A percentile compares a stretch with the other conserved stretches of the same genome.
These are phyloP conservation scores for Aspergillus mulundensis DNA, from an alignment of 495 filamentous ascomycete species.

Conservation along the genomic window DNA sequence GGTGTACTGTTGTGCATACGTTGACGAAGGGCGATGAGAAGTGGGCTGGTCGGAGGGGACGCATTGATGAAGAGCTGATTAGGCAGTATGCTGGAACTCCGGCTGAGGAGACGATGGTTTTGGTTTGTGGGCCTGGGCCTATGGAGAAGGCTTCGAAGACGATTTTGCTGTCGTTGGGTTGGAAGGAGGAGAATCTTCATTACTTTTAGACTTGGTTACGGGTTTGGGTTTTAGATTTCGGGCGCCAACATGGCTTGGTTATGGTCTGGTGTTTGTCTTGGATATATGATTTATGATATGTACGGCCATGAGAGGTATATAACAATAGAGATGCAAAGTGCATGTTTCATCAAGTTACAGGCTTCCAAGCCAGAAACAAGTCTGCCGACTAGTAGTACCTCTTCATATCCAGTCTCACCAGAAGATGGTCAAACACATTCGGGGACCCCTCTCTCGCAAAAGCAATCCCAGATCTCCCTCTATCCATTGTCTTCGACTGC, in stretches of 20 bases:
- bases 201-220: constrained; percentile 59
- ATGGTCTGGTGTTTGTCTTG: background rate
- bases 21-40: constrained; percentile 57
- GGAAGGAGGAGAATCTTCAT: constrained; percentile 73
- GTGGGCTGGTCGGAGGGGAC: constrained; percentile 70
- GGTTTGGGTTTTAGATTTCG: background rate
- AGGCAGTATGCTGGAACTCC: constrained; percentile 49
- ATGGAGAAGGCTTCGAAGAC: constrained; percentile 67
- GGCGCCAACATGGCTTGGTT: background rate
- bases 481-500: constrained; percentile 28
- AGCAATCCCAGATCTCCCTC: constrained; percentile 22
- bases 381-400: constrained; percentile 37
- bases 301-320: background rate
- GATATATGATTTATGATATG: background rate
- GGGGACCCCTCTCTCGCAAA: constrained; percentile 31
- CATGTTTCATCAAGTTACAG: background rate
- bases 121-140: constrained; percentile 79
- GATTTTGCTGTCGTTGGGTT: constrained; percentile 65
- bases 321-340: constrained; percentile 1
- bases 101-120: constrained; percentile 57
- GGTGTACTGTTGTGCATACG: constrained; percentile 67
- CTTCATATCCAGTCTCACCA: constrained; percentile 47
- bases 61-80: constrained; percentile 62
- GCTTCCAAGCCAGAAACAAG: background rate
- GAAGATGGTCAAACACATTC: constrained; percentile 47